Conservation (phyloP, 1,284 basidiomycete species). For the Pseudomicrostroma phylloplanum region DNA sequence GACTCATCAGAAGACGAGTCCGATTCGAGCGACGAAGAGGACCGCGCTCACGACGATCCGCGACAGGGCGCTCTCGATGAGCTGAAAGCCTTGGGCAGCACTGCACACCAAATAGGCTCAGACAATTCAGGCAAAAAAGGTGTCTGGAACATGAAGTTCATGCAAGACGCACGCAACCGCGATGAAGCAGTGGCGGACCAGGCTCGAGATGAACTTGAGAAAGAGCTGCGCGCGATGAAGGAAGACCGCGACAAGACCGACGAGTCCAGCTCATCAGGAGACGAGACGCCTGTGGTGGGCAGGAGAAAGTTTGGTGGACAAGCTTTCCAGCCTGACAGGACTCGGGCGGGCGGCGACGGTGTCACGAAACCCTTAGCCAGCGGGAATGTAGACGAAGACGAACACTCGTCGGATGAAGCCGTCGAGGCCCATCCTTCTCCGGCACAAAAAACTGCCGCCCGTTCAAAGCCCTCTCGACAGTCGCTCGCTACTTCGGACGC, state of each 20-base stretch:
- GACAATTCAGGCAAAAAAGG: slow-evolving; percentile 27
- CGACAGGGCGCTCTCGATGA: slow-evolving; percentile 32
- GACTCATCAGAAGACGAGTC: slow-evolving; percentile 17
- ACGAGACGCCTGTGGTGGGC: neutral
- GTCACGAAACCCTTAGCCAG: no score
- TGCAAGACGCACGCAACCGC: slow-evolving; percentile 46
- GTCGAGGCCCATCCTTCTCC: no score
- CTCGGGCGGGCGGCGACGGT: no score
- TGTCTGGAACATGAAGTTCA: slow-evolving; percentile 50
- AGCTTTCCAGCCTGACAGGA: neutral
- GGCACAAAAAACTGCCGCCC: no score
- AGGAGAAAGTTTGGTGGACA: neutral
- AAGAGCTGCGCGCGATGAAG: slow-evolving; percentile 23
- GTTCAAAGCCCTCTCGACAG: no score
- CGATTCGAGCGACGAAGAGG: slow-evolving; percentile 20
- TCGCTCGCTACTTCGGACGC: no score
- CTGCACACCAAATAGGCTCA: slow-evolving; percentile 20
- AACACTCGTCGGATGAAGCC: no score
- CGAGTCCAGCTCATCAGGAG: slow-evolving; percentile 5
- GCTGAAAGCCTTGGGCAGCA: slow-evolving; percentile 18
- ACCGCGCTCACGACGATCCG: slow-evolving; percentile 17
- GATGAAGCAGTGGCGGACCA: slow-evolving; percentile 27
- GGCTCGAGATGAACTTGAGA: slow-evolving; percentile 28
- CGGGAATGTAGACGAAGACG: no score
- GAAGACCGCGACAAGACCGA: slow-evolving; percentile 17